phyloP scores from a whole-genome alignment of 306 rosid species.

The Rosa rugosa region DNA sequence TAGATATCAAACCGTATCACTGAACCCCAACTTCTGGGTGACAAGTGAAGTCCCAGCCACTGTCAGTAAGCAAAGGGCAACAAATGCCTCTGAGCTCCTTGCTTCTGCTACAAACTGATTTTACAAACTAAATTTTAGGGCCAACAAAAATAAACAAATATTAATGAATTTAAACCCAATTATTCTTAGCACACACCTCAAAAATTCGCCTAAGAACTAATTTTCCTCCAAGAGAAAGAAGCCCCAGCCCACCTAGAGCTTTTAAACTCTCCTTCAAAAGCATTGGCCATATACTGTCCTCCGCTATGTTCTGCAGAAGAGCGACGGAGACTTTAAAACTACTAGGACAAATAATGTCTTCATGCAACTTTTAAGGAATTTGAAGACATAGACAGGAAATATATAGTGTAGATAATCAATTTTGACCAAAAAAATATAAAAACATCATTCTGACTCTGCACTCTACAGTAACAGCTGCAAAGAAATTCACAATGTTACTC shows the following conservation, averaged over 20 bases:
- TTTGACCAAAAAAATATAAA: background rate
- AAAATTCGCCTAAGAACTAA: constrained; percentile 90
- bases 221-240: constrained; percentile 93
- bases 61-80: constrained; percentile 95
- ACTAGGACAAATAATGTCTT: background rate
- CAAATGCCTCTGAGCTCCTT: constrained; percentile 99
- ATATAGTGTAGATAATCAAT: background rate
- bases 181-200: constrained; percentile 57
- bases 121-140: constrained; percentile 38
- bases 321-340: background rate
- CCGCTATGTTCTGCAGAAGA: constrained; percentile 58
- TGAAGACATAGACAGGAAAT: background rate
- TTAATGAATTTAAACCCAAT: constrained; percentile 13
- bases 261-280: constrained; percentile 93
- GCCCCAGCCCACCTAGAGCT: constrained; percentile 93
- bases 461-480: background rate
- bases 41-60: constrained; percentile 91
- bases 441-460: background rate
- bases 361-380: background rate
- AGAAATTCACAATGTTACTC: background rate
- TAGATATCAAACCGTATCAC: constrained; percentile 76
- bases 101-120: constrained; percentile 97
- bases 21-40: constrained; percentile 95
- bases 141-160: constrained; percentile 22
- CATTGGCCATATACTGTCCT: constrained; percentile 91